phyloP scores from a whole-genome alignment of 2,329 filamentous ascomycete genomes.

The Trichophyton schoenleinii region DNA sequence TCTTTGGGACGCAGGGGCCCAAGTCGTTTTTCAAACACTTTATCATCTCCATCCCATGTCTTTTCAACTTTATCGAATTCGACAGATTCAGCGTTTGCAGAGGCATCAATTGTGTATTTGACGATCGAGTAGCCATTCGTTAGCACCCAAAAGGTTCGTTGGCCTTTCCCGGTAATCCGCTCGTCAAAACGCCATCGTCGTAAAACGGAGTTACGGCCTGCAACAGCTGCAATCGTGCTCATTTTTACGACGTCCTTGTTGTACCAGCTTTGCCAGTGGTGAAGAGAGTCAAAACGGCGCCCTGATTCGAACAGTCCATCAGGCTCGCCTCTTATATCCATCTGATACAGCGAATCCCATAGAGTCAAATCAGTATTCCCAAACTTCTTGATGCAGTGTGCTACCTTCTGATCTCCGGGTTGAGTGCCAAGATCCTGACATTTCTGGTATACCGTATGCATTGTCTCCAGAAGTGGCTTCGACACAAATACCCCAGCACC shows the following conservation, averaged over 20 bases:
- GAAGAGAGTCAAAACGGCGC: conserved; percentile 31
- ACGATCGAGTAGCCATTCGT: conserved; percentile 35
- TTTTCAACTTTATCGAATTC: conserved; percentile 33
- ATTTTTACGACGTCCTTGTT: conserved; percentile 35
- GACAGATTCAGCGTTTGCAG: conserved; percentile 28
- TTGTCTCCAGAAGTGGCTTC: conserved; percentile 27
- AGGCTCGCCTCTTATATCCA: conserved; percentile 32
- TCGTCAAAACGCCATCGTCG: conserved; percentile 35
- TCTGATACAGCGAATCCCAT: conserved; percentile 33
- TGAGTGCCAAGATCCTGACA: conserved; percentile 33
- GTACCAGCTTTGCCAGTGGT: conserved; percentile 36
- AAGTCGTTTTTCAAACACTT: conserved; percentile 28
- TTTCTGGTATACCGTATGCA: conserved; percentile 29
- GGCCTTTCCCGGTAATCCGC: conserved; percentile 24
- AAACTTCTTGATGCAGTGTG: conserved; percentile 32
- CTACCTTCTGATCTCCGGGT: conserved; percentile 34
- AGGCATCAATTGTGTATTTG: conserved; percentile 29
- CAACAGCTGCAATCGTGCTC: conserved; percentile 29
- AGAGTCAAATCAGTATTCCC: conserved; percentile 28
- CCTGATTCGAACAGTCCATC: conserved; percentile 35
- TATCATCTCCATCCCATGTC: conserved; percentile 34
- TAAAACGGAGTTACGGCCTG: conserved; percentile 31
- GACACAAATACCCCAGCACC: conserved; percentile 35
- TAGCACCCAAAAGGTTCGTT: conserved; percentile 32
- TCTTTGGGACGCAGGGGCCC: conserved; percentile 30